Evolutionary conservation across 805 yeast species (phyloP).

Genomic region (Starmerella davenportii): DNA sequence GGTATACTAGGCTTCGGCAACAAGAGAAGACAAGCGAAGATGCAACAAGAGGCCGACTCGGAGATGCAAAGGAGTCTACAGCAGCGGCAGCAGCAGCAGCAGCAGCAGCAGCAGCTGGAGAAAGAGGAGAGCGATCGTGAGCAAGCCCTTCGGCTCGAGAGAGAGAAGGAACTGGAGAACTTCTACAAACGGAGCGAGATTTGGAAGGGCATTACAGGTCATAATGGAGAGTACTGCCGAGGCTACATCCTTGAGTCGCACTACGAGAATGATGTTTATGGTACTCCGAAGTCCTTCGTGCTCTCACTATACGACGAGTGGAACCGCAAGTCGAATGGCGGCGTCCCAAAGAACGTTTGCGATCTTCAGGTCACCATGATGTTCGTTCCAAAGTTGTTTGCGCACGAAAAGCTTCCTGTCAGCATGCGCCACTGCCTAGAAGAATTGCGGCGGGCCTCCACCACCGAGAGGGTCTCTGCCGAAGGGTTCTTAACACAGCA

Average conservation of each 20-base stretch:
- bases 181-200: conserved; percentile 22
- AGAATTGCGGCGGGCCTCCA: conserved; percentile 19
- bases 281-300: conserved; percentile 33
- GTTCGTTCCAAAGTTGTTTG: conserved; percentile 39
- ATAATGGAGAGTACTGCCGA: conserved; percentile 79
- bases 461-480: conserved; percentile 23
- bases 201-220: conserved; percentile 47
- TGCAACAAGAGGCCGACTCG: background rate
- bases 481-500: conserved; percentile 72
- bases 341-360: conserved; percentile 45
- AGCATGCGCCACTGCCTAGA: conserved; percentile 30
- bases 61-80: background rate
- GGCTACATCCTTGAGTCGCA: conserved; percentile 47
- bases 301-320: conserved; percentile 68
- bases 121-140: conserved; percentile 1
- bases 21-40: background rate
- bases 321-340: conserved; percentile 32
- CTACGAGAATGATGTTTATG: conserved; percentile 38
- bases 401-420: conserved; percentile 36
- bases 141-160: conserved; percentile 9
- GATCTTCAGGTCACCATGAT: conserved; percentile 48
- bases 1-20: background rate
- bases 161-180: conserved; percentile 5
- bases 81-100: conserved; percentile 3
- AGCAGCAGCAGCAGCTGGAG: background rate